Conservation (phyloP, 495 filamentous ascomycete species). For the Aeminium ludgeri region DNA sequence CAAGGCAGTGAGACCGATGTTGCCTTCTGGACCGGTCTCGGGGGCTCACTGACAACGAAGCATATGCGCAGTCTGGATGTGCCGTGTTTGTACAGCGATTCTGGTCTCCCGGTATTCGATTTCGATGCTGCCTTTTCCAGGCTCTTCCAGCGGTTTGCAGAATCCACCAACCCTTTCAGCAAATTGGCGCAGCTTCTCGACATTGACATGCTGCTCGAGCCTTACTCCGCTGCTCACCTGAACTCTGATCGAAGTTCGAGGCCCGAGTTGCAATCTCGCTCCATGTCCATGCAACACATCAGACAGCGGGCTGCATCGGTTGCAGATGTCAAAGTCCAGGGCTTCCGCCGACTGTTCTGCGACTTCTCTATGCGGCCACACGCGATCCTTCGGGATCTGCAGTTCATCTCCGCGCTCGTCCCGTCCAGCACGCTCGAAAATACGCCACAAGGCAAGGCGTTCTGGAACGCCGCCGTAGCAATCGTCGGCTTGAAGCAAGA, state of each 20-base stretch:
- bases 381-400: constrained; percentile 85
- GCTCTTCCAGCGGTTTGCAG: constrained; percentile 1
- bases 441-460: constrained; percentile 75
- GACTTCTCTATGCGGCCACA: constrained; percentile 63
- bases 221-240: not conserved
- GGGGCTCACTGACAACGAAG: constrained; percentile 1
- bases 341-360: constrained; percentile 64
- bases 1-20: constrained; percentile 82
- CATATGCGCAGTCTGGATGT: not conserved
- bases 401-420: constrained; percentile 88
- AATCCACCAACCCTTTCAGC: not conserved
- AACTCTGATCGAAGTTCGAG: not conserved
- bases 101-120: no score
- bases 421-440: constrained; percentile 65
- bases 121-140: constrained; percentile 4
- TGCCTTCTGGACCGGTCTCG: constrained; percentile 46
- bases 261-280: no score
- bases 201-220: constrained; percentile 5
- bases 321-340: constrained; percentile 61
- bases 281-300: no score
- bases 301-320: not conserved
- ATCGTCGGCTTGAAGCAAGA: constrained; percentile 81
- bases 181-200: constrained; percentile 7
- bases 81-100: no score
- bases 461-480: constrained; percentile 84